Conservation (phyloP, 1,284 basidiomycete species). For the Puccinia novopanici region DNA sequence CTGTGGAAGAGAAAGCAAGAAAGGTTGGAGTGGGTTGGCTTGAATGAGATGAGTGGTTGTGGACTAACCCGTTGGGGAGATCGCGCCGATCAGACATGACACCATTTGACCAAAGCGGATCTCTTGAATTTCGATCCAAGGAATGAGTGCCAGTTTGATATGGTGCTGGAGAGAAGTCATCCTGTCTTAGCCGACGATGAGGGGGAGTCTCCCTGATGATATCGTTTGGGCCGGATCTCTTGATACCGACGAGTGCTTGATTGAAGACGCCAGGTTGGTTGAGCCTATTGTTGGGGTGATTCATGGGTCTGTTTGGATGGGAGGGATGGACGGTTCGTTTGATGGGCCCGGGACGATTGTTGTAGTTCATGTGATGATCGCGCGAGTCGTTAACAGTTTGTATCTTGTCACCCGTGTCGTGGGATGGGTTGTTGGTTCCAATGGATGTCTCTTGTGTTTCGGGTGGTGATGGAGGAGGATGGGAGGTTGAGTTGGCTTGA, state of each 20-base stretch:
- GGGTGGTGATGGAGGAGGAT: slow-evolving; percentile 4
- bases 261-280: slow-evolving; percentile 35
- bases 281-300: not conserved
- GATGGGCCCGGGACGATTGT: not conserved
- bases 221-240: slow-evolving; percentile 38
- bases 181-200: slow-evolving; percentile 35
- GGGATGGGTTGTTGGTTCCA: not conserved
- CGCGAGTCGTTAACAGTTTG: slow-evolving; percentile 50
- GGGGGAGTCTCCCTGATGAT: slow-evolving; percentile 43
- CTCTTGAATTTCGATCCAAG: slow-evolving; percentile 34
- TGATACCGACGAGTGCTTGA: slow-evolving; percentile 41
- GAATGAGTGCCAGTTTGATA: slow-evolving; percentile 20
- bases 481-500: not conserved
- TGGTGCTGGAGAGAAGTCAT: slow-evolving; percentile 21
- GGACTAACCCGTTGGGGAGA: slow-evolving; percentile 7
- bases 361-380: slow-evolving; percentile 22
- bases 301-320: not conserved
- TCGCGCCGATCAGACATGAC: slow-evolving; percentile 8
- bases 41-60: not conserved
- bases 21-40: not conserved
- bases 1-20: not conserved
- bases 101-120: slow-evolving; percentile 23
- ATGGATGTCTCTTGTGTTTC: slow-evolving; percentile 2
- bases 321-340: slow-evolving; percentile 7
- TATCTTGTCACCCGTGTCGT: slow-evolving; percentile 32